Evolutionary conservation across 225 moss, liverwort and hornwort genomes (phyloP).

Genomic region (Rhytidiadelphus loreus): DNA sequence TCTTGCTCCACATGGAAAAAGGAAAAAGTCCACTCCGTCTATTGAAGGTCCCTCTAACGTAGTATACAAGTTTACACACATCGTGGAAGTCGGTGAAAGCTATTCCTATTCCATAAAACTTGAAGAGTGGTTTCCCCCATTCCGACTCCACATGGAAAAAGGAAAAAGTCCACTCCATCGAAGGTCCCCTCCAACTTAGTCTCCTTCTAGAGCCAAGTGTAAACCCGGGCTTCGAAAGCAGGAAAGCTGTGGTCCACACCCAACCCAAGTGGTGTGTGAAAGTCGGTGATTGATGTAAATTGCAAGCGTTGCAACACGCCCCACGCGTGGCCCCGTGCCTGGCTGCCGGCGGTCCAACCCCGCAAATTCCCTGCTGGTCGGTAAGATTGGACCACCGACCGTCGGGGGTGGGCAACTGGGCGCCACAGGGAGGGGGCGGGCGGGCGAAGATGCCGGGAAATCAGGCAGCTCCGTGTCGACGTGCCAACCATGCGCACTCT

Average conservation of each 20-base stretch:
- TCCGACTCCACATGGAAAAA: neutral
- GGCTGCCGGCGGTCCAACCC: neutral
- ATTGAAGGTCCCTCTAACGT: no score
- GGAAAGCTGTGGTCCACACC: neutral
- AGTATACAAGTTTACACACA: no score
- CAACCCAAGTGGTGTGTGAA: no score
- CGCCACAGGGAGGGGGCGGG: neutral
- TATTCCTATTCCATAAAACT: neutral
- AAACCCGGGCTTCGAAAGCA: neutral
- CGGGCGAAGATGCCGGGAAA: no score
- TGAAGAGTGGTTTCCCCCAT: no score
- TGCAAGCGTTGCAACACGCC: neutral
- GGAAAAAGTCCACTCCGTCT: neutral
- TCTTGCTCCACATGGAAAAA: no score
- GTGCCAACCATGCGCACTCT: neutral
- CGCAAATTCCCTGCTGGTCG: neutral
- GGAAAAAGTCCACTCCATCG: neutral
- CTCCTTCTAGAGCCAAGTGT: neutral
- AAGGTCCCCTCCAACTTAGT: neutral
- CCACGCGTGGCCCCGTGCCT: neutral
- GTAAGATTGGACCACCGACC: neutral
- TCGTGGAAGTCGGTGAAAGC: fast-evolving
- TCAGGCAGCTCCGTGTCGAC: neutral
- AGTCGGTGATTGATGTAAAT: neutral
- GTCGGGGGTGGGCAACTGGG: no score